Conservation (phyloP, 2,329 filamentous ascomycete genomes). For the Alternaria rosae region DNA sequence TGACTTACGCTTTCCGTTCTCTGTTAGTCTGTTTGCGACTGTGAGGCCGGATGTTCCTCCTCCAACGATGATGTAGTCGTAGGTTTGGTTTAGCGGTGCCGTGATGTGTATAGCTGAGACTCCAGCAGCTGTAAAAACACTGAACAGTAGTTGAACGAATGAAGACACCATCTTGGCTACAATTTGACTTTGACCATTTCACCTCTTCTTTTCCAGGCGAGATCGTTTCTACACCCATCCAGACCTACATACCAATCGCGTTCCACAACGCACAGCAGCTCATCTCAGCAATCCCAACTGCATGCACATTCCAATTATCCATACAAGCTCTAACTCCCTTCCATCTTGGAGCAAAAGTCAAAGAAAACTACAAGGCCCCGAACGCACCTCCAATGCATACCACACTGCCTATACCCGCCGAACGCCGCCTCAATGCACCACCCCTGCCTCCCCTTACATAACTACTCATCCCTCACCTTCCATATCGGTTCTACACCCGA, state of each 20-base stretch:
- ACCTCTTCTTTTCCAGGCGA: not conserved
- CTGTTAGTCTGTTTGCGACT: constrained; percentile 29
- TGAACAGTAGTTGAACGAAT: not conserved
- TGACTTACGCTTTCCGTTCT: constrained; percentile 15
- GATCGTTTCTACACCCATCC: not conserved
- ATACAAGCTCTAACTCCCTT: too few species aligned
- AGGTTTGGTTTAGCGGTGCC: constrained; percentile 7
- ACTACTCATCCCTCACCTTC: not conserved
- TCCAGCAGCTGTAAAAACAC: not conserved
- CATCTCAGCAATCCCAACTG: not conserved
- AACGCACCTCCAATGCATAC: not conserved
- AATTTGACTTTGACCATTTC: too few species aligned
- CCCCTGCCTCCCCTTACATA: not conserved
- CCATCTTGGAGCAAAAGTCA: too few species aligned
- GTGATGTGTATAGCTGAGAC: not conserved
- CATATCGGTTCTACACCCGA: not conserved
- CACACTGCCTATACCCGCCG: not conserved
- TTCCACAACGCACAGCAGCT: too few species aligned
- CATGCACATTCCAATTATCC: not conserved
- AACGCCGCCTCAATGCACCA: not conserved
- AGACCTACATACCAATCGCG: not conserved
- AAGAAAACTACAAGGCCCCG: not conserved
- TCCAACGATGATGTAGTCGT: constrained; percentile 34
- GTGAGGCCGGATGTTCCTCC: constrained; percentile 31
- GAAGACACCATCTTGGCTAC: not conserved